These are phyloP conservation scores for Colletotrichum graminicola DNA, from an alignment of 2,329 filamentous ascomycete genomes.

Conservation along the genomic window DNA sequence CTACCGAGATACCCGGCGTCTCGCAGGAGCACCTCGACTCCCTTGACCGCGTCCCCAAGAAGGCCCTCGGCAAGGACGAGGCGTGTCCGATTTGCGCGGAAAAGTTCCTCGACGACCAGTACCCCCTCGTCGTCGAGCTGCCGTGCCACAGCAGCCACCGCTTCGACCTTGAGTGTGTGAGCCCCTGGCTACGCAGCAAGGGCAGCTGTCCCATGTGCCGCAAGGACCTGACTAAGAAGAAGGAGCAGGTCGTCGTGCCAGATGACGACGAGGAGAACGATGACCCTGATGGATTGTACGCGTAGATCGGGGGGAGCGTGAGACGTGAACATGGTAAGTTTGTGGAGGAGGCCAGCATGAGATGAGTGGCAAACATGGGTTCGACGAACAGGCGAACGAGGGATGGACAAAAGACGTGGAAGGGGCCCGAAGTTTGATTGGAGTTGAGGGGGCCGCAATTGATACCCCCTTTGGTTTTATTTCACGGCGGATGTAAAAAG, in stretches of 20 bases:
- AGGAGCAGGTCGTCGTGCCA: conserved; percentile 57
- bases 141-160: conserved; percentile 70
- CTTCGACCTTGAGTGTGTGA: conserved; percentile 77
- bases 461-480: conserved; percentile 25
- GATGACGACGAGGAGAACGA: conserved; percentile 65
- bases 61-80: conserved; percentile 63
- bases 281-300: conserved; percentile 64
- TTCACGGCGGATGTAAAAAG: conserved; percentile 7
- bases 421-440: conserved; percentile 5
- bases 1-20: conserved; percentile 65
- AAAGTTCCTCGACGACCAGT: conserved; percentile 70
- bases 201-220: conserved; percentile 75
- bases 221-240: conserved; percentile 69
- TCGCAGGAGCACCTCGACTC: conserved; percentile 70
- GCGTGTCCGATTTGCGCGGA: conserved; percentile 74
- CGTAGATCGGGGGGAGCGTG: conserved; percentile 38
- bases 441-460: conserved; percentile 29
- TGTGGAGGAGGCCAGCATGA: background rate
- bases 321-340: background rate
- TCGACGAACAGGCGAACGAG: background rate
- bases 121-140: conserved; percentile 73
- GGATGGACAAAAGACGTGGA: background rate
- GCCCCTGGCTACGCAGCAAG: conserved; percentile 73
- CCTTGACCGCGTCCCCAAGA: conserved; percentile 69
- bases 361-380: too few species aligned